These are phyloP conservation scores for Cubamyces sp. DNA, from an alignment of 768 basidiomycete genomes.

Conservation along the genomic window DNA sequence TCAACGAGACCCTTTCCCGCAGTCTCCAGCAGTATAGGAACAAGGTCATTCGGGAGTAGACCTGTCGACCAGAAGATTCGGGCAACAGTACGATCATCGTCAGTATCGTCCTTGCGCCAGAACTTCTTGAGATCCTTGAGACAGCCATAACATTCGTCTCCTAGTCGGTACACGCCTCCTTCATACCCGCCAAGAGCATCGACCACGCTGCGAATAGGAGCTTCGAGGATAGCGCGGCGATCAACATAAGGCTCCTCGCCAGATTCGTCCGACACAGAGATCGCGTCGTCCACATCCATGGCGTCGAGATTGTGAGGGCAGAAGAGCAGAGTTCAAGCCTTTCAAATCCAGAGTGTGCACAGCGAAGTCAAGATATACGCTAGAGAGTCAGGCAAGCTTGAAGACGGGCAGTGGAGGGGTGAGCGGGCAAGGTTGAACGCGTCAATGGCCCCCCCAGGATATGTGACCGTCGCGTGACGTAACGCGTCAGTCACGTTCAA, in stretches of 20 bases:
- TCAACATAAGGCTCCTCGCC: constrained; percentile 39
- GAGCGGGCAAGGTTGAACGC: not conserved
- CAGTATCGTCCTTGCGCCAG: constrained; percentile 95
- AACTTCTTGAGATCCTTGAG: constrained; percentile 93
- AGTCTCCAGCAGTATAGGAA: constrained; percentile 83
- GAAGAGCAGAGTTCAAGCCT: not conserved
- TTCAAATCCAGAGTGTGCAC: not conserved
- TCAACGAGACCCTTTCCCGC: constrained; percentile 78
- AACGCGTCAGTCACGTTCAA: constrained; percentile 1
- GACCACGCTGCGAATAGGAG: constrained; percentile 73
- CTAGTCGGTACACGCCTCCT: constrained; percentile 67
- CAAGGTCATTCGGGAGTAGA: constrained; percentile 82
- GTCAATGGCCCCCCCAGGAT: not conserved
- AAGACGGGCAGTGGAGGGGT: not conserved
- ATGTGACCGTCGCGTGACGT: constrained; percentile 8
- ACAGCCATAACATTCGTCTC: constrained; percentile 82
- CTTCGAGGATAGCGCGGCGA: constrained; percentile 61
- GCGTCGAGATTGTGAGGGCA: too few species aligned
- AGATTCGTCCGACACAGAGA: constrained; percentile 34
- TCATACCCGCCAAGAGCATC: constrained; percentile 82
- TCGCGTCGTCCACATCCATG: constrained; percentile 35
- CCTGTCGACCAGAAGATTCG: constrained; percentile 91
- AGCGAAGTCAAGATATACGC: too few species aligned
- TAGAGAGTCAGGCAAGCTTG: not conserved
- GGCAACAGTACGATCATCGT: constrained; percentile 95